These are phyloP conservation scores for Papilionanthe hybrid DNA, from an alignment of 116 monocot genomes.

Conservation along the genomic window DNA sequence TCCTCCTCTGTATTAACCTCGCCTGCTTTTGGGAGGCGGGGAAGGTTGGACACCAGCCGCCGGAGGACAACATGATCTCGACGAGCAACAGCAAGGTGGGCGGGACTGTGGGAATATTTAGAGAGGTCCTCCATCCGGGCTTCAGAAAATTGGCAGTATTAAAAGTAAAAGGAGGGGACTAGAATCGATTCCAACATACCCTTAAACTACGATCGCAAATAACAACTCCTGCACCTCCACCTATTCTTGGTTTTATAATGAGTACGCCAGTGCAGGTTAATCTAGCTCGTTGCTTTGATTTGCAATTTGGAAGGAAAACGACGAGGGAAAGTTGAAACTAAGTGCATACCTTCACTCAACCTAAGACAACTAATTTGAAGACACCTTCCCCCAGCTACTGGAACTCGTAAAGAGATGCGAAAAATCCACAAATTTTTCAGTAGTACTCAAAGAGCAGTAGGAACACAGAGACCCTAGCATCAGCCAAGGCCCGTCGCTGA, in stretches of 20 bases:
- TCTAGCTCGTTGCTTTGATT: background rate
- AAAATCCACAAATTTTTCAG: background rate
- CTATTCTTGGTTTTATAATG: background rate
- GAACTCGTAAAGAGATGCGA: background rate
- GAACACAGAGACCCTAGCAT: background rate
- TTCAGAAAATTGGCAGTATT: background rate
- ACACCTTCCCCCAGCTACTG: background rate
- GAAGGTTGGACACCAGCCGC: conserved; percentile 51
- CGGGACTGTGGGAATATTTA: conserved; percentile 83
- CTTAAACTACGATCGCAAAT: background rate
- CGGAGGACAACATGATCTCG: conserved; percentile 70
- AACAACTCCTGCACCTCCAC: background rate
- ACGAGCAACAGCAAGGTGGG: conserved; percentile 71
- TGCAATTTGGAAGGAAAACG: background rate
- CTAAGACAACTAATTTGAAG: background rate
- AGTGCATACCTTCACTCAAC: background rate
- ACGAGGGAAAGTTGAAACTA: background rate
- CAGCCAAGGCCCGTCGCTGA: background rate
- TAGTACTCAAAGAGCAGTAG: background rate
- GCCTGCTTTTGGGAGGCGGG: conserved; percentile 69
- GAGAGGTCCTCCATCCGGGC: conserved; percentile 63
- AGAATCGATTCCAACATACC: background rate
- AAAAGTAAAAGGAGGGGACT: background rate
- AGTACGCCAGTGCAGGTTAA: background rate
- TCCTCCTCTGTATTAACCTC: conserved; percentile 78